Evolutionary conservation across 139 green algal species (phyloP), one percentile per base, ranked within the genome.

Genomic region (Chlorella sp.): DNA sequence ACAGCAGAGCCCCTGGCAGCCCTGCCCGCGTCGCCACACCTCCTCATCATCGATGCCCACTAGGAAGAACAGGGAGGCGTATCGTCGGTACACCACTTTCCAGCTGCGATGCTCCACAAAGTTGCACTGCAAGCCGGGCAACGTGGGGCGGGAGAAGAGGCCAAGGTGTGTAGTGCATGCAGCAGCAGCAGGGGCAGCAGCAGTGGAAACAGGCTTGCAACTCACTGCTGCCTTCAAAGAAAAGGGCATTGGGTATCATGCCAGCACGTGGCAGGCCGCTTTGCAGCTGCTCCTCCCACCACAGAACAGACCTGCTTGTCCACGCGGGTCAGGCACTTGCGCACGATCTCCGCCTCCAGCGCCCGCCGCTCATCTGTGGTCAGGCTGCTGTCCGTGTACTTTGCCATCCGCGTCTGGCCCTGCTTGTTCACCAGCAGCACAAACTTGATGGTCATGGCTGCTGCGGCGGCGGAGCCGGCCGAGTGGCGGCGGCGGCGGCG

Each of bases 341-440:
- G 93, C 54, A 99, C 97, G 48, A 99, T 97, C 80, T 99, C 60
- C 43, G 81, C 81, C 54, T 86, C 81, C 32, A 86, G 70, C 56
- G 81, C 81, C 34, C 81, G 81, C 51, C 81, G 70, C 72, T 86
- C 81, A 28, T 86, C 81, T 13, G 81, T 86, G 70, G 62, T 80
- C 36, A 86, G 72, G 56, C 81, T 86, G 54, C 51, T 75, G 81
- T 97, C 92, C 32, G 94, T 97, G 85, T 99, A 99, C 85, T 98
- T 98, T 24, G 97, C 97, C 24, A 99, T 83, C 1, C 97, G 90
- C n/a, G 97, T 99, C 85, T 99, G 97, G 0, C 97, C 97, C 84
- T 99, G 97, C 89, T 99, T 99, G 89, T 99, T 99, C 32, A 99
- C 97, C 62, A 99, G 88, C 58, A 99, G 89, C 1, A 99, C 73